Evolutionary conservation across 768 basidiomycete species (phyloP).

Genomic region (Gymnopilus dilepis): DNA sequence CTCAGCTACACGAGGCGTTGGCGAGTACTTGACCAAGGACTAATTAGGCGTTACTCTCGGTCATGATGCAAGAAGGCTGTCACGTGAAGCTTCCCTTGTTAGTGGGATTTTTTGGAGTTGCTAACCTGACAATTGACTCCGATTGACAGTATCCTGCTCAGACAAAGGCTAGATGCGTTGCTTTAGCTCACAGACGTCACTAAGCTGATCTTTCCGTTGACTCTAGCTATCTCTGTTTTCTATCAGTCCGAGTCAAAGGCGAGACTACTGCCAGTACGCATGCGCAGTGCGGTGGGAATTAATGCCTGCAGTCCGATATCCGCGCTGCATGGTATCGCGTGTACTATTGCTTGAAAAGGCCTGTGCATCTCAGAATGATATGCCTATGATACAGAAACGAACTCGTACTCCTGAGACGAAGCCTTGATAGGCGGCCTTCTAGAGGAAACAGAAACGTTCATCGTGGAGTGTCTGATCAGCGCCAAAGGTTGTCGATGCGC

Average conservation of each 20-base stretch:
- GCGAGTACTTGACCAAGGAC: slow-evolving; percentile 19
- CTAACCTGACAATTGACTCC: slow-evolving; percentile 17
- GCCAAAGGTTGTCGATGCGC: neutral
- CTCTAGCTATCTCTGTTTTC: neutral
- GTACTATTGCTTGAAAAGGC: neutral
- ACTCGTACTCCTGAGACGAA: neutral
- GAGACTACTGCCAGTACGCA: neutral
- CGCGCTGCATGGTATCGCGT: slow-evolving; percentile 4
- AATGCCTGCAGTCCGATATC: slow-evolving; percentile 1
- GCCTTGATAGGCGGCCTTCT: neutral
- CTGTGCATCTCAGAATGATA: slow-evolving; percentile 13
- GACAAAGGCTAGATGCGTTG: slow-evolving; percentile 3
- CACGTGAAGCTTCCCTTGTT: slow-evolving; percentile 11
- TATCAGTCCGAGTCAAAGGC: neutral
- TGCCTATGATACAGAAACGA: neutral
- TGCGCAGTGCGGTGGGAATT: slow-evolving; percentile 9
- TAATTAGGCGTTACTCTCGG: slow-evolving; percentile 8
- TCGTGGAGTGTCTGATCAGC: slow-evolving; percentile 6
- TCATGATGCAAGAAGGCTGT: slow-evolving; percentile 2
- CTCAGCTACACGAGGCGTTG: slow-evolving; percentile 40
- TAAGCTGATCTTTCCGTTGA: neutral
- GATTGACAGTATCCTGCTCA: slow-evolving; percentile 11
- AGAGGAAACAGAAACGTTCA: neutral
- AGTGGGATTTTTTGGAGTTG: neutral
- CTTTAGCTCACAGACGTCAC: slow-evolving; percentile 10